Percentiles rank a stretch among this genome's conserved stretches.
phyloP scores from a whole-genome alignment of 140 eudicot genomes.

The Ambrosia hybrid region DNA sequence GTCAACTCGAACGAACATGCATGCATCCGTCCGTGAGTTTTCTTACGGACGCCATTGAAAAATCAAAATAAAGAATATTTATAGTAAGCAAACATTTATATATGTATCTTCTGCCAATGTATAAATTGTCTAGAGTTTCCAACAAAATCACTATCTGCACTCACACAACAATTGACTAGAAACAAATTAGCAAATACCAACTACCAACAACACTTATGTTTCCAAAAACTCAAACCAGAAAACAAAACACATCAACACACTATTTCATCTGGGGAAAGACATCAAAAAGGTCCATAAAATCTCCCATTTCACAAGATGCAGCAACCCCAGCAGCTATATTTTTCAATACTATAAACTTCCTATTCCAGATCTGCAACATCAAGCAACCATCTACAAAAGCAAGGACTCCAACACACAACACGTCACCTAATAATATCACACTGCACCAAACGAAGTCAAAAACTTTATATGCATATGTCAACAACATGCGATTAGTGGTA shows the following conservation, averaged over 20 bases:
- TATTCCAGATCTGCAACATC: constrained; percentile 30
- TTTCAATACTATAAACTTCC: constrained; percentile 24
- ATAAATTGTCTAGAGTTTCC: constrained; percentile 29
- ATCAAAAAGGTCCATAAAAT: constrained; percentile 3
- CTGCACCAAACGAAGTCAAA: constrained; percentile 23
- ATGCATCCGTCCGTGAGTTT: neutral
- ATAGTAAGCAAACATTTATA: constrained; percentile 24
- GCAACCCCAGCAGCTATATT: constrained; percentile 13
- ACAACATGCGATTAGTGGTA: neutral
- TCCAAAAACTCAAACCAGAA: constrained; percentile 25
- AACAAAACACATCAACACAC: constrained; percentile 29
- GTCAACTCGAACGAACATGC: too few species aligned
- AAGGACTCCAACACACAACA: constrained; percentile 25
- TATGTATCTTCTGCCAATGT: constrained; percentile 25
- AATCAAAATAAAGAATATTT: neutral
- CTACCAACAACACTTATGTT: constrained; percentile 12
- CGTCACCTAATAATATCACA: constrained; percentile 18
- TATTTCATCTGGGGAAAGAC: constrained; percentile 15
- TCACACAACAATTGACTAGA: constrained; percentile 29
- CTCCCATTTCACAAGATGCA: constrained; percentile 14
- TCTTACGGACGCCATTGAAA: neutral
- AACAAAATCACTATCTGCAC: constrained; percentile 35
- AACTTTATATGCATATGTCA: too few species aligned
- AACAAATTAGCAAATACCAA: constrained; percentile 31
- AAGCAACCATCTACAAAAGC: constrained; percentile 20